Evolutionary conservation across 768 basidiomycete species (phyloP).

Genomic region (Russula dissimulans): DNA sequence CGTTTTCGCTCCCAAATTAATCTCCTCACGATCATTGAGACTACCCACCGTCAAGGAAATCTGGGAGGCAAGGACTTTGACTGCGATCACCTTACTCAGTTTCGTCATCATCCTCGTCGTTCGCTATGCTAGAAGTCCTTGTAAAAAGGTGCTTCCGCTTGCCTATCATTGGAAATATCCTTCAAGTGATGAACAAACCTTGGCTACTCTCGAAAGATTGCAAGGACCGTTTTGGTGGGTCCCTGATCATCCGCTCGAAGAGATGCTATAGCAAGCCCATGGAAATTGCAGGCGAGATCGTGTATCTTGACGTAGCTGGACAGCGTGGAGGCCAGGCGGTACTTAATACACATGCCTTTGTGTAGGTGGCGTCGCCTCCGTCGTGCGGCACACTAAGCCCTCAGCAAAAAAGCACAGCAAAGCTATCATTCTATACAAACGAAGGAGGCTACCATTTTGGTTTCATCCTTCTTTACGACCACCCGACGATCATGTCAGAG

Average conservation of each 20-base stretch:
- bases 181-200: background rate
- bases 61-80: background rate
- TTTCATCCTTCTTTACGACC: conserved; percentile 23
- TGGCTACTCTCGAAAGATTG: conserved; percentile 1
- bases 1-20: background rate
- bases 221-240: background rate
- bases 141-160: background rate
- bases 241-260: too few relatives aligned
- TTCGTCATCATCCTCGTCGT: background rate
- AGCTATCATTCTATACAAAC: conserved; percentile 23
- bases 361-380: too few relatives aligned
- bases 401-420: conserved; percentile 20
- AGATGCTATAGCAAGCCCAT: background rate
- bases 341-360: too few relatives aligned
- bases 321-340: too few relatives aligned
- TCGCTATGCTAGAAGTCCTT: background rate
- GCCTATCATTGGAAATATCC: background rate
- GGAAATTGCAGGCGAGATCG: conserved; percentile 9
- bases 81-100: background rate
- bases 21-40: background rate
- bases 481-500: background rate
- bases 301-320: conserved; percentile 20
- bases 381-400: conserved; percentile 26
- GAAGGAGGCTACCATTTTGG: conserved; percentile 26
- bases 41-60: background rate